A percentile compares a stretch with the other conserved stretches of the same genome.
Evolutionary conservation across 2,329 filamentous ascomycete species (phyloP).

Genomic region (Sarocladiaceae sp.): DNA sequence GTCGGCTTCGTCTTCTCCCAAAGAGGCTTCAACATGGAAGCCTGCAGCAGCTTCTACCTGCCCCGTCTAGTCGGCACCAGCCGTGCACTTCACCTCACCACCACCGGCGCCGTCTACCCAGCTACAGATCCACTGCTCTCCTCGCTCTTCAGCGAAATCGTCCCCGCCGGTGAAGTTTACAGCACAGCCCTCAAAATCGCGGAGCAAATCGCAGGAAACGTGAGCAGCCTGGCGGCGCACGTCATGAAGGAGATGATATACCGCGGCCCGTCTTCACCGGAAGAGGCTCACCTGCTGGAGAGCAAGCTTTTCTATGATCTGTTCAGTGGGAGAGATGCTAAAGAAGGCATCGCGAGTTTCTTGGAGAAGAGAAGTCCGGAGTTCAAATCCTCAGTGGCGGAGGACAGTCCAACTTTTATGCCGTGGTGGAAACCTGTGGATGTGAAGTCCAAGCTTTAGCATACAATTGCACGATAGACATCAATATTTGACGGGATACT

Average conservation of each 20-base stretch:
- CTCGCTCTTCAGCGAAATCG: constrained; percentile 62
- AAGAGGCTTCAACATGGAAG: constrained; percentile 69
- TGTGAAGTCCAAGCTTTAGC: constrained; percentile 20
- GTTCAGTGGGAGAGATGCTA: constrained; percentile 54
- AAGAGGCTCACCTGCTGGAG: constrained; percentile 69
- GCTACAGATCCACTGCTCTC: constrained; percentile 46
- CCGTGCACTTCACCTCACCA: constrained; percentile 60
- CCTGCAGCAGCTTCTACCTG: constrained; percentile 66
- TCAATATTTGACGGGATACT: no score
- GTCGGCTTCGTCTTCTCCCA: constrained; percentile 72
- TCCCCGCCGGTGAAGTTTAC: constrained; percentile 58
- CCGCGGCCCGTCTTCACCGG: constrained; percentile 51
- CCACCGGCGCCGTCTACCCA: constrained; percentile 60
- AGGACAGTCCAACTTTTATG: constrained; percentile 54
- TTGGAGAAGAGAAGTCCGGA: constrained; percentile 61
- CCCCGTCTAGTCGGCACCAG: constrained; percentile 64
- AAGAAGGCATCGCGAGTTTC: constrained; percentile 66
- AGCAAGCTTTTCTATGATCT: constrained; percentile 59
- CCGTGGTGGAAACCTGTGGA: constrained; percentile 63
- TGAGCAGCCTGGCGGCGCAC: constrained; percentile 58
- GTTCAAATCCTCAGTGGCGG: constrained; percentile 57
- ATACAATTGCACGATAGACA: no score
- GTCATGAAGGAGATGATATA: constrained; percentile 72
- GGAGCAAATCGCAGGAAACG: constrained; percentile 61
- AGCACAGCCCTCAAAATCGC: constrained; percentile 62